These are phyloP conservation scores for Pascua guehoae DNA, from an alignment of 1,284 basidiomycete genomes.

Conservation along the genomic window DNA sequence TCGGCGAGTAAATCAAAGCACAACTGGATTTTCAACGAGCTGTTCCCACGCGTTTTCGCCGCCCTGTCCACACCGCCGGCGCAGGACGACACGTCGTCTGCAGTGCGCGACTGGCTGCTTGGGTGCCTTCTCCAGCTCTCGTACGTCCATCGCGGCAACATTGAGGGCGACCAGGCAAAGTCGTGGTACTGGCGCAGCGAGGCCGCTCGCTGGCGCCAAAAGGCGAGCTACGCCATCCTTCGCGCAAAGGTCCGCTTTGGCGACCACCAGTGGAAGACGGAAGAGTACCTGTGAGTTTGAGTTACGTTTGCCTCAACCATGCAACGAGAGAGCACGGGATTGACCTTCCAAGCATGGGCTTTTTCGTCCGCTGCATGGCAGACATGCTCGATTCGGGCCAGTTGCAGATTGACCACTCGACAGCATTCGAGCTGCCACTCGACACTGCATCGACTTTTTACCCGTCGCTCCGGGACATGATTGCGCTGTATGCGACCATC, in stretches of 20 bases:
- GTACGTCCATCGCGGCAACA: slow-evolving; percentile 22
- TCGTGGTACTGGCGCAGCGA: slow-evolving; percentile 11
- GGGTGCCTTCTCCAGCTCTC: slow-evolving; percentile 17
- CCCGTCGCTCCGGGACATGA: slow-evolving; percentile 17
- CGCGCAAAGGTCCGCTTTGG: slow-evolving; percentile 16
- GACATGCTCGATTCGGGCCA: slow-evolving; percentile 19
- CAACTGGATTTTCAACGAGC: slow-evolving; percentile 23
- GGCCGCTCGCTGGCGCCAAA: slow-evolving; percentile 5
- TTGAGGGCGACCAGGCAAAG: slow-evolving; percentile 11
- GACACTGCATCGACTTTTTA: slow-evolving; percentile 10
- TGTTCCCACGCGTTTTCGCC: slow-evolving; percentile 19
- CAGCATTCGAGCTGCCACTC: slow-evolving; percentile 9
- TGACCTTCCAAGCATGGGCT: slow-evolving; percentile 13
- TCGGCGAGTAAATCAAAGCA: slow-evolving; percentile 11
- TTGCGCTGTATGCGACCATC: slow-evolving; percentile 17
- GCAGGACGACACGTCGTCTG: slow-evolving; percentile 2
- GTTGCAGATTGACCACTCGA: slow-evolving; percentile 12
- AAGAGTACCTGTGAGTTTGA: slow-evolving; percentile 17
- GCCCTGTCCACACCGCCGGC: slow-evolving; percentile 1
- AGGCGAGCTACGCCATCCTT: slow-evolving; percentile 16
- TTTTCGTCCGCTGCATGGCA: slow-evolving; percentile 23
- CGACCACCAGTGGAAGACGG: slow-evolving; percentile 17
- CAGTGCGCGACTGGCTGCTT: slow-evolving; percentile 14
- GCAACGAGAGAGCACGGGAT: neutral
- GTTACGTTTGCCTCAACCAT: neutral